Evolutionary conservation across 352 stramenopile genomes (phyloP).

Genomic region (Aphanomyces stellatus): DNA sequence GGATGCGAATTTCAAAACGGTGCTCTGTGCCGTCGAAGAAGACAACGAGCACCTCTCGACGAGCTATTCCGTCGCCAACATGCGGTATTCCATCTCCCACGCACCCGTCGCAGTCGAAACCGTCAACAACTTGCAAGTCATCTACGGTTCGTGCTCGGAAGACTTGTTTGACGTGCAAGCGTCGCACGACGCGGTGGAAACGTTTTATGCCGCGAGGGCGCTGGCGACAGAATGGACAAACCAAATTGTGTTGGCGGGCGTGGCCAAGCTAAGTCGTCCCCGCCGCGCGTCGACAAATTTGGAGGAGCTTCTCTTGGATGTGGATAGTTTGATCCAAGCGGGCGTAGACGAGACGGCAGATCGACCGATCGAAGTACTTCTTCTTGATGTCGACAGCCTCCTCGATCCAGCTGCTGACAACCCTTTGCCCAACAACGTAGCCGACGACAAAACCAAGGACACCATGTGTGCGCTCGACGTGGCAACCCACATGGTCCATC

Average conservation of each 20-base stretch:
- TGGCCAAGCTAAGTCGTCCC: background rate
- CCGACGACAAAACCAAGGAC: background rate
- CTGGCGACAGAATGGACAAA: background rate
- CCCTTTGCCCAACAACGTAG: background rate
- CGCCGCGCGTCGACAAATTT: background rate
- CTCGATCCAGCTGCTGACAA: too few relatives aligned
- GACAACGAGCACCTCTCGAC: background rate
- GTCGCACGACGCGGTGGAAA: background rate
- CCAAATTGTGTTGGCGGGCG: background rate
- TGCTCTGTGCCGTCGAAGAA: background rate
- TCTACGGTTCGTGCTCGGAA: background rate
- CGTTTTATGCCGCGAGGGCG: background rate
- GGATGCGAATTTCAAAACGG: background rate
- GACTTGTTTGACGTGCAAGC: background rate
- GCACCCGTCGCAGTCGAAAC: background rate
- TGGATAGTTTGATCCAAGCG: background rate
- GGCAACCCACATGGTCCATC: background rate
- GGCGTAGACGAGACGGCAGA: too few relatives aligned
- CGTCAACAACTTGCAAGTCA: background rate
- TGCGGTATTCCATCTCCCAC: background rate
- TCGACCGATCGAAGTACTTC: too few relatives aligned
- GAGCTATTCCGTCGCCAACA: background rate
- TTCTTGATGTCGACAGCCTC: too few relatives aligned
- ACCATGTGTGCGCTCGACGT: background rate
- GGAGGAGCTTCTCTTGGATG: background rate